A percentile compares a stretch with the other conserved stretches of the same genome.
phyloP scores from a whole-genome alignment of 306 rosid species.

The Lupinus albus region DNA sequence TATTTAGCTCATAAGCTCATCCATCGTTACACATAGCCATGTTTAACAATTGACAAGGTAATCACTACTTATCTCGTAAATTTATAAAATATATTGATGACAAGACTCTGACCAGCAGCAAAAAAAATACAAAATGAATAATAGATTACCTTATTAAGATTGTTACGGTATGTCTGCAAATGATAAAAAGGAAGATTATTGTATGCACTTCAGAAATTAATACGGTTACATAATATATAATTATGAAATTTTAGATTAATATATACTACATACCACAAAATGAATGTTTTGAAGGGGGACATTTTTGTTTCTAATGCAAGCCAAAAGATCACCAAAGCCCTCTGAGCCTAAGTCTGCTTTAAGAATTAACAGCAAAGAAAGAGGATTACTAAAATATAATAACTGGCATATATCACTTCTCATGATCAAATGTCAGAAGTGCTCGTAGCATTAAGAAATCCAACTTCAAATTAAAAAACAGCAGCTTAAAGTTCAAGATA shows the following conservation, averaged over 20 bases:
- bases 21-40: background rate
- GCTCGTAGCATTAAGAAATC: slow-evolving; percentile 18
- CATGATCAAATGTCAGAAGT: slow-evolving; percentile 20
- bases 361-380: slow-evolving; percentile 29
- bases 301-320: slow-evolving; percentile 81
- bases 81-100: background rate
- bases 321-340: slow-evolving; percentile 90
- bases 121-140: slow-evolving; percentile 18
- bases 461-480: background rate
- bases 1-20: slow-evolving; percentile 12
- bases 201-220: slow-evolving; percentile 38
- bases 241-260: slow-evolving; percentile 26
- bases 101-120: slow-evolving; percentile 5
- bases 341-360: slow-evolving; percentile 81
- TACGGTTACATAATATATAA: slow-evolving; percentile 9
- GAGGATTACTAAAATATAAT: background rate
- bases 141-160: slow-evolving; percentile 82
- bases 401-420: slow-evolving; percentile 32
- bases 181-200: slow-evolving; percentile 30
- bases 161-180: slow-evolving; percentile 89
- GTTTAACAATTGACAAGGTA: slow-evolving; percentile 20
- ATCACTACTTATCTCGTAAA: background rate
- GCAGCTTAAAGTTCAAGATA: background rate
- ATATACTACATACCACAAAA: slow-evolving; percentile 75
- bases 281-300: slow-evolving; percentile 86